Base-by-base conservation (phyloP, 768 basidiomycete species). In the Melanogaster broomeanus region DNA sequence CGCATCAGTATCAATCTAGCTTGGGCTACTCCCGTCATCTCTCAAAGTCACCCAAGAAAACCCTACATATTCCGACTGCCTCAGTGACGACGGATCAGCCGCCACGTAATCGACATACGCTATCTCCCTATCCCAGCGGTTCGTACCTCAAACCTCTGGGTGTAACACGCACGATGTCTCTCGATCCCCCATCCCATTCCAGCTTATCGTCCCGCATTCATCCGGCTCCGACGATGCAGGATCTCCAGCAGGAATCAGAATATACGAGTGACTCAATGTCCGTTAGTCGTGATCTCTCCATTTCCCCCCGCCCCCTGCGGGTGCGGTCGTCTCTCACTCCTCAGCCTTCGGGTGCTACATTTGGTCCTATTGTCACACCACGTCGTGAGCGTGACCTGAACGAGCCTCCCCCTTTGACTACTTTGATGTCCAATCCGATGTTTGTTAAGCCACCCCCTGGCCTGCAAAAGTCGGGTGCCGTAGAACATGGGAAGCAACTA, bases 241-340 rank as follows among this genome's bases (percentile, higher is more conserved):
- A 71, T 48, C 38, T 66, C 38, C 47, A 61, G 50, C 49, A 64
- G 19, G 58, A 61, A 63, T 55, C 55, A 44, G 60, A 48, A 28
- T 51, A 51, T 49, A 16, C 39, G 16, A 52, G 42, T 38, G 52
- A 66, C 22, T 51, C 63, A 28, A 57, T 59, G 33, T 51, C 59
- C 48, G 40, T 64, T 22, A 64, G 70, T 30, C 64, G 73, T 74
- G 63, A 72, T 42, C 60, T 66, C 37, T 76, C 83, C 62, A 78
- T 79, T 73, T 57, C 82, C 75, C 56, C 77, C 55, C 64, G 69
- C n/a, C 71, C 51, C 51, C 59, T 68, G 39, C 81, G 84, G 28
- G 73, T 88, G 75, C 83, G 87, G 57, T 76, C 81, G 19, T 85
- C 86, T 10, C 72, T 88, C 53, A 89, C 88, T 7, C 89, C 89